Evolutionary conservation across 495 filamentous ascomycete species (phyloP), one percentile per base, ranked within the genome.

Genomic region (Pyrenopolyporus hunteri): DNA sequence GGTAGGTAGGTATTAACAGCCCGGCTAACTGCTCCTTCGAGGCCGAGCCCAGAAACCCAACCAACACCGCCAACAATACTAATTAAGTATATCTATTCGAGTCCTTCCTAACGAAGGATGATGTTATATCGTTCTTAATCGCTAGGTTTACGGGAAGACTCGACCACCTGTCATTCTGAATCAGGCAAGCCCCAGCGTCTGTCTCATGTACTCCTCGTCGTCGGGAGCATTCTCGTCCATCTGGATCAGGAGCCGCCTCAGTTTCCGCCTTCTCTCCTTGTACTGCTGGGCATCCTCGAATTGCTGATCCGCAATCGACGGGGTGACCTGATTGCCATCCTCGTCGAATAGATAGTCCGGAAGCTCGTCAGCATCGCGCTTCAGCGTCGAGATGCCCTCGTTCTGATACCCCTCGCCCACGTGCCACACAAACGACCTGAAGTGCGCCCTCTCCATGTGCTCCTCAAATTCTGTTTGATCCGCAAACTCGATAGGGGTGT

Each of bases 371-470:
- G 54, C 33, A 17, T 72, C 64, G 16, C 36, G 43, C 31, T 63
- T 44, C 6, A 65, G 25, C 17, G 32, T 58, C 33, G 57, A 51
- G 16, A 65, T 67, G 19, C 69, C 66, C 1, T 68, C 66, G 66
- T 82, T 82, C 33, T 68, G 66, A 6, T 68, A 74, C 0, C 89
- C 89, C 69, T 92, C 87, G 11, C 89, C 89, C 32, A 81, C 69
- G 54, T 83, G 70, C 89, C 87, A 89, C 17, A 82, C 78, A 59
- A 85, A 69, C 10, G 82, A 72, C 6, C 67, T 54, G 22, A 93
- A 71, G 70, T 95, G 91, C 17, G 56, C 63, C 19, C 74, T 60
- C 39, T 87, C 79, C 17, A 92, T 64, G 69, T 95, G 91, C 11
- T 71, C 70, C 19, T 76, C 67, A 76, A 91, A 88, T 5, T 74